Conservation (phyloP, 176 grass and related monocot genomes). For the Paspalum vaginatum region DNA sequence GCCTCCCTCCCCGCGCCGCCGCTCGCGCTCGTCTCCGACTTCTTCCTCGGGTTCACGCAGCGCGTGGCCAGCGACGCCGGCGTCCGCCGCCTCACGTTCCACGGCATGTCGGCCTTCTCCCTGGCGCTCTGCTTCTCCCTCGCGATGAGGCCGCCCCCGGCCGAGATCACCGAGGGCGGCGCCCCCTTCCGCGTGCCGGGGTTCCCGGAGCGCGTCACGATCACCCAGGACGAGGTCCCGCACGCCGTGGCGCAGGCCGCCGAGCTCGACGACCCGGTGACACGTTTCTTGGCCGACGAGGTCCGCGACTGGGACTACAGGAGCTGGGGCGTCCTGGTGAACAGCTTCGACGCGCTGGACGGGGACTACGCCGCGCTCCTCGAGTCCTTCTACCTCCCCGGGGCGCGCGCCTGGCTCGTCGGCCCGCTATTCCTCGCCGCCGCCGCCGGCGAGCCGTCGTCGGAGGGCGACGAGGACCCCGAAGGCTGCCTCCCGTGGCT, state of each 20-base stretch:
- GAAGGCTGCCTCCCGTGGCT: conserved; percentile 69
- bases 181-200: conserved; percentile 39
- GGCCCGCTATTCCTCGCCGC: conserved; percentile 45
- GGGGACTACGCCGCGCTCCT: conserved; percentile 42
- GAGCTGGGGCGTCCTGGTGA: conserved; percentile 62
- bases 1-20: conserved; percentile 29
- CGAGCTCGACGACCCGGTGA: conserved; percentile 45
- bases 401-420: conserved; percentile 38
- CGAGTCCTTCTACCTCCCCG: conserved; percentile 46
- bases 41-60: conserved; percentile 65
- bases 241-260: conserved; percentile 12
- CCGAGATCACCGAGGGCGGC: neutral
- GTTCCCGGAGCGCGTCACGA: conserved; percentile 40
- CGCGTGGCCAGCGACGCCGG: conserved; percentile 15
- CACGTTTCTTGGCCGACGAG: conserved; percentile 23
- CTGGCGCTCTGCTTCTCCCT: conserved; percentile 56
- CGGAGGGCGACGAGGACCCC: conserved; percentile 24
- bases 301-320: conserved; percentile 22
- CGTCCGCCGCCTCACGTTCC: conserved; percentile 54
- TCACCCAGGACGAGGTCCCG: conserved; percentile 46
- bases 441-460: neutral
- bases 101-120: conserved; percentile 66
- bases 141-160: conserved; percentile 6
- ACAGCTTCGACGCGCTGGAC: conserved; percentile 64
- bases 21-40: conserved; percentile 61